Base-by-base conservation (phyloP, 192 early-diverging fungal species). In the Kappamyces sp. region DNA sequence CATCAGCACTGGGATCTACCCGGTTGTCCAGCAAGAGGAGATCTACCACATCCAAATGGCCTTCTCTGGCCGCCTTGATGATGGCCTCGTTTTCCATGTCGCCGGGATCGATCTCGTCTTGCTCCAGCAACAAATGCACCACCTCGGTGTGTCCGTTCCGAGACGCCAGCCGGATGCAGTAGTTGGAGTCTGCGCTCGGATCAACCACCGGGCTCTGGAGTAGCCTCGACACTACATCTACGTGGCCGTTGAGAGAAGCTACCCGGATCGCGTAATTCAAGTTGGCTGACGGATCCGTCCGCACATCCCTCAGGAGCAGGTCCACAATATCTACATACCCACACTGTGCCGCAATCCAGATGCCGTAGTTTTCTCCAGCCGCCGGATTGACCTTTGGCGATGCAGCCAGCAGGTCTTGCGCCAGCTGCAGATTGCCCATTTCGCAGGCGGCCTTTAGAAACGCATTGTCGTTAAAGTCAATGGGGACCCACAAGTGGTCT, bases 191-290 rank as follows among this genome's bases (percentile, higher is more conserved):
- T 37, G n/a, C 13, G n/a, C 44, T 47, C 9, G 57, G 57, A 47
- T 59, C 57, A 13, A 59, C 57, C 38, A 40, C 46, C 57, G 46
- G 33, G 33, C 43, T 13, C 49, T 47, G 40, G 31, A 59, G 33
- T 9, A 59, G 31, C 8, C 23, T 23, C 46, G 46, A 34, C 5
- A 59, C 57, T 12, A 59, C 40, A 15, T 59, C 43, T 9, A 59
- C 41, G 5, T 23, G 32, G 38, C 47, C 47, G 9, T 23, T 7
- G 2, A 31, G 36, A 41, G 47, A 44, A 4, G 55, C 55, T 9
- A 2, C 38, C n/a, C 33, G 3, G 6, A 57, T 1, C 33, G 55
- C 55, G 5, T 41, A 6, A n/a, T 57, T 40, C 9, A 35, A 23
- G 6, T 32, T 5, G 6, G 42, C 55, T 1, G 9, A 13, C 34